Evolutionary conservation across 2,329 filamentous ascomycete species (phyloP).

Genomic region (Pseudocercospora fijiensis): DNA sequence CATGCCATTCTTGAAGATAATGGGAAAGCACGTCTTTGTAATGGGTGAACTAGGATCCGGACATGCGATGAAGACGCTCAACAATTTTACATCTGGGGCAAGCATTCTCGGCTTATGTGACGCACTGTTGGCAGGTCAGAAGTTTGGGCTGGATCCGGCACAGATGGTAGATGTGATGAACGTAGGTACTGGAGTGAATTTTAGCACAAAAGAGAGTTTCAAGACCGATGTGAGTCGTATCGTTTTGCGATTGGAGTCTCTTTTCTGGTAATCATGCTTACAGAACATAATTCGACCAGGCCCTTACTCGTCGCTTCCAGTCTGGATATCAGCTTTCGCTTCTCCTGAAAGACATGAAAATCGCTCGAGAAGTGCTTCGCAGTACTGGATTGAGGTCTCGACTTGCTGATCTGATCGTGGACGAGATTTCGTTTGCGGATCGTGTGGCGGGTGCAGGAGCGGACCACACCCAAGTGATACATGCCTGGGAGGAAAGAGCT

Average conservation of each 20-base stretch:
- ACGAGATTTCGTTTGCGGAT: slow-evolving; percentile 32
- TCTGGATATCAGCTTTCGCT: slow-evolving; percentile 37
- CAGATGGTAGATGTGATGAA: slow-evolving; percentile 44
- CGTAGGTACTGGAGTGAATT: slow-evolving; percentile 42
- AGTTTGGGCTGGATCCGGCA: slow-evolving; percentile 36
- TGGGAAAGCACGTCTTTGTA: slow-evolving; percentile 36
- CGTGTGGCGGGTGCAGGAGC: slow-evolving; percentile 31
- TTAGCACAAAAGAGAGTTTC: slow-evolving; percentile 35
- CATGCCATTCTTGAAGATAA: slow-evolving; percentile 35
- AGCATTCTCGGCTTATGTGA: slow-evolving; percentile 35
- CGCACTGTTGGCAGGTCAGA: slow-evolving; percentile 36
- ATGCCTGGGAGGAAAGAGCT: slow-evolving; percentile 36
- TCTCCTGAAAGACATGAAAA: slow-evolving; percentile 38
- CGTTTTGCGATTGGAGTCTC: not conserved
- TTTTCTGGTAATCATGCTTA: not conserved
- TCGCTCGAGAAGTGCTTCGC: slow-evolving; percentile 37
- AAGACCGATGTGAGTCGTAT: slow-evolving; percentile 21
- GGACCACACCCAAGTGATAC: slow-evolving; percentile 36
- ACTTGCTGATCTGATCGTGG: slow-evolving; percentile 31
- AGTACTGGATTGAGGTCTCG: slow-evolving; percentile 31
- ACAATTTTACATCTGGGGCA: slow-evolving; percentile 36
- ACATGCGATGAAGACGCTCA: slow-evolving; percentile 39
- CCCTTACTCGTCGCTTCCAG: slow-evolving; percentile 29
- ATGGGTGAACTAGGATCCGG: slow-evolving; percentile 38
- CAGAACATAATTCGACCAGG: slow-evolving; percentile 11